Evolutionary conservation across 345 rosid species (phyloP).

Genomic region (Melastoma malabathricum): DNA sequence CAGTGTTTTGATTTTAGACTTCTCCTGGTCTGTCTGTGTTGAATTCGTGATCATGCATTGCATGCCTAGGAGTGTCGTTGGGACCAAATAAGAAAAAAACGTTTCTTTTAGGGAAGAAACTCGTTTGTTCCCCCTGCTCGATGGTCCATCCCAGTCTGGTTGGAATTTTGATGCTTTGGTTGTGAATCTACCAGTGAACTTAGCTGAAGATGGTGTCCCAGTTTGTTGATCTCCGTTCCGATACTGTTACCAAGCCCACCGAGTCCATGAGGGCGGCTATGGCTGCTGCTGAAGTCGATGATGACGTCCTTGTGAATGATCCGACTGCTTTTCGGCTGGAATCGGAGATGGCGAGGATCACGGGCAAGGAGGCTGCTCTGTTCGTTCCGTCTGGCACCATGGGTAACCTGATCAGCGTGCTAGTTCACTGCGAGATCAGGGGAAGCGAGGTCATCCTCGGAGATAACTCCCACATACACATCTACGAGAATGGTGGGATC

Average conservation of each 20-base stretch:
- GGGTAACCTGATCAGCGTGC: slow-evolving; percentile 88
- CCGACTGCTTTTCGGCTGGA: slow-evolving; percentile 59
- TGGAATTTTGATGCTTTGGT: too few relatives aligned
- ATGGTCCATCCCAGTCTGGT: too few relatives aligned
- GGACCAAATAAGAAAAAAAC: too few relatives aligned
- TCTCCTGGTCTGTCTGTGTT: too few relatives aligned
- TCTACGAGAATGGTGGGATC: slow-evolving; percentile 80
- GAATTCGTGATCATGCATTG: too few relatives aligned
- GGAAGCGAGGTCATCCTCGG: slow-evolving; percentile 97
- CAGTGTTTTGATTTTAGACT: too few relatives aligned
- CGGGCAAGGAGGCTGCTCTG: slow-evolving; percentile 77
- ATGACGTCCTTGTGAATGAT: slow-evolving; percentile 61
- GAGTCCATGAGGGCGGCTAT: slow-evolving; percentile 84
- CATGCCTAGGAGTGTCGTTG: too few relatives aligned
- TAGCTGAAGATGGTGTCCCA: slow-evolving; percentile 36
- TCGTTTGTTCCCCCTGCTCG: too few relatives aligned
- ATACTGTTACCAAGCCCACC: slow-evolving; percentile 81
- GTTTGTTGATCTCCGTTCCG: slow-evolving; percentile 83
- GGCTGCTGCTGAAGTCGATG: slow-evolving; percentile 88
- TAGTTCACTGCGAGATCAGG: slow-evolving; percentile 71
- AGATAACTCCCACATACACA: slow-evolving; percentile 63
- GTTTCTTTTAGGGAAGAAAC: too few relatives aligned
- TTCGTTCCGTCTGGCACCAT: slow-evolving; percentile 93
- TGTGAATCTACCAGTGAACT: too few relatives aligned
- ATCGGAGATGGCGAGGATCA: slow-evolving; percentile 53